phyloP scores from a whole-genome alignment of 1,284 basidiomycete species.

The Mixia osmundae region DNA sequence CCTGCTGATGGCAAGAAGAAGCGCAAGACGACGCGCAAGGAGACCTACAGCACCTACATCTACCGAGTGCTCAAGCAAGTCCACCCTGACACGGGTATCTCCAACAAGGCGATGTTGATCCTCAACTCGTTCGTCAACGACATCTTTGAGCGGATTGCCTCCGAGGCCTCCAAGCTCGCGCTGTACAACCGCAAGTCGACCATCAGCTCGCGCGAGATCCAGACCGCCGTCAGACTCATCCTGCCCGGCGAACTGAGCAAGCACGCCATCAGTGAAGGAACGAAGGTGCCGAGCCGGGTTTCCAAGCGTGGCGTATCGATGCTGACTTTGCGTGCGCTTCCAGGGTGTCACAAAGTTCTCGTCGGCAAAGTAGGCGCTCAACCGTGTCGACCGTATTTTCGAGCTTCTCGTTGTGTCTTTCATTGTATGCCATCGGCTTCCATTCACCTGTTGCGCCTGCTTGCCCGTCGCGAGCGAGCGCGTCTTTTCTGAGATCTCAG shows the following conservation, averaged over 20 bases:
- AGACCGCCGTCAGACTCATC: slow-evolving; percentile 64
- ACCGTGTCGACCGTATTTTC: too few relatives aligned
- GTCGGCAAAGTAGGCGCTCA: slow-evolving; percentile 25
- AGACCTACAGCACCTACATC: slow-evolving; percentile 16
- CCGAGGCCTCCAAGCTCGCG: slow-evolving; percentile 35
- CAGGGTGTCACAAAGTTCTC: slow-evolving; percentile 31
- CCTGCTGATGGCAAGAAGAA: slow-evolving; percentile 34
- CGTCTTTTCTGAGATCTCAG: too few relatives aligned
- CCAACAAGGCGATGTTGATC: slow-evolving; percentile 27
- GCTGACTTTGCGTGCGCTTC: slow-evolving; percentile 1
- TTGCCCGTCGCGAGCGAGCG: too few relatives aligned
- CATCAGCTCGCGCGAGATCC: slow-evolving; percentile 60
- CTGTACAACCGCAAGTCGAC: slow-evolving; percentile 84
- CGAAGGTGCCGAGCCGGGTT: slow-evolving; percentile 29
- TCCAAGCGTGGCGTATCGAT: neutral
- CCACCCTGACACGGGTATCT: slow-evolving; percentile 26
- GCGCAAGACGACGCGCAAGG: slow-evolving; percentile 46
- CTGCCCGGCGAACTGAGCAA: slow-evolving; percentile 59
- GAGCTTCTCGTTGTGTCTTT: neutral
- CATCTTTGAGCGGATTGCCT: slow-evolving; percentile 26
- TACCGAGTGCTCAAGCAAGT: slow-evolving; percentile 36
- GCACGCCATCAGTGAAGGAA: slow-evolving; percentile 64
- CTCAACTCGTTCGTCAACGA: slow-evolving; percentile 25
- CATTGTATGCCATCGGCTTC: neutral
- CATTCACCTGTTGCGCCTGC: too few relatives aligned